Conservation (phyloP, 169 alveolate species). For the Eimeria falciformis region DNA sequence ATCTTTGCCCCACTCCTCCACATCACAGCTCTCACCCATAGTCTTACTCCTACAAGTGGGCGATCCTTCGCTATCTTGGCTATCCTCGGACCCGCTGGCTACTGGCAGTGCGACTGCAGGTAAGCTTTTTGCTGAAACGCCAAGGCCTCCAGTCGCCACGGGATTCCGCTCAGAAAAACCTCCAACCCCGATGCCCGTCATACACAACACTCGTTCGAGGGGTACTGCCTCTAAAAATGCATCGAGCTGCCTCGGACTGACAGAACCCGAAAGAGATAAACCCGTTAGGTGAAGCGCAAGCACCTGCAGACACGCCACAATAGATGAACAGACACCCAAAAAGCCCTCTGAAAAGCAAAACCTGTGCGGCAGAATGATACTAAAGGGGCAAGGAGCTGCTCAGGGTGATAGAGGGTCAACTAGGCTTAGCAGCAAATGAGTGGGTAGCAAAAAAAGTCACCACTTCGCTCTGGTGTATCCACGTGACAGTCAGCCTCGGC, state of each 20-base stretch:
- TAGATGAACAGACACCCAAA: neutral
- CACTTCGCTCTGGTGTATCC: slow-evolving; percentile 84
- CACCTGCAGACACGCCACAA: slow-evolving; percentile 27
- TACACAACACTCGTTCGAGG: neutral
- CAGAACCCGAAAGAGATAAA: slow-evolving; percentile 59
- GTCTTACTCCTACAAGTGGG: too few species aligned
- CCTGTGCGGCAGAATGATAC: neutral
- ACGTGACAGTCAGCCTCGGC: slow-evolving; percentile 82
- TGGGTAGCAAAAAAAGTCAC: slow-evolving; percentile 41
- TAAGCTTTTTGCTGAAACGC: too few species aligned
- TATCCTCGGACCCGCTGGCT: neutral
- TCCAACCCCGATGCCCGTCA: too few species aligned
- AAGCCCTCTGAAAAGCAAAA: neutral
- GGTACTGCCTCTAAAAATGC: slow-evolving; percentile 34
- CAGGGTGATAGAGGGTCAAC: neutral
- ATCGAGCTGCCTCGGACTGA: slow-evolving; percentile 57
- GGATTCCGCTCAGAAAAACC: too few species aligned
- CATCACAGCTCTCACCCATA: too few species aligned
- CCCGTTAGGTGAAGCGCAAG: slow-evolving; percentile 74
- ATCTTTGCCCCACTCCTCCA: too few species aligned
- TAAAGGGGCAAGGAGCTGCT: neutral
- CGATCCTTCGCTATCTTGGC: too few species aligned
- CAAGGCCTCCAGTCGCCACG: too few species aligned
- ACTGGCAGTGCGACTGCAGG: neutral
- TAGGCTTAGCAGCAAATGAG: neutral